Base-by-base conservation (phyloP, 768 basidiomycete species). In the Collybia sp. region DNA sequence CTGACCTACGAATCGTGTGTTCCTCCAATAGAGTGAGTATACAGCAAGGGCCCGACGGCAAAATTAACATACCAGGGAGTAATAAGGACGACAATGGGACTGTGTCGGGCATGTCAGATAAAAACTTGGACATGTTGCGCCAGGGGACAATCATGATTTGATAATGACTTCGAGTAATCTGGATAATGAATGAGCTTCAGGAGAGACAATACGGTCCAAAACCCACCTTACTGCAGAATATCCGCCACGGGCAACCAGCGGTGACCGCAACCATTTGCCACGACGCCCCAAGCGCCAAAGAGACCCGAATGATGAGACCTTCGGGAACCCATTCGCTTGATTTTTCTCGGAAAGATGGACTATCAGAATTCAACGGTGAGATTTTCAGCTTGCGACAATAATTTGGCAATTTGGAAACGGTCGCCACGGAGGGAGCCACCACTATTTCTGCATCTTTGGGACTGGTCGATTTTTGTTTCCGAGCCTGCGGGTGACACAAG, bases 41-140 rank as follows among this genome's bases (percentile, higher is more conserved):
- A 31, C 51, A 51, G 48, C 19, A 51, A 41, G 44, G 48, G 53
- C 43, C 47, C 38, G 12, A 56, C 54, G 13, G 47, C 50, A 12
- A 51, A 48, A 44, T 32, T 9, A 50, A 76, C 68, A 52, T 63
- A 76, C 90, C 93, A 45, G 92, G 91, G 30, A 95, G 73, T 48
- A 80, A 63, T n/a, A 93, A 58, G 16, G 84, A 83, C 8, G 88
- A 89, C 20, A 95, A 65, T 6, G 83, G 75, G 0, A 78, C 65
- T 2, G 66, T 58, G 60, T 93, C 84, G 2, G 90, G 84, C 40
- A 95, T 68, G 30, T 76, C 67, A 10, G 75, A 67, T 41, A 77
- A 49, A 49, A 73, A 93, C 2, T 77, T 73, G 5, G 76, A 67
- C 43, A 82, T 58, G 45, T 80, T 68, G 46, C 90, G 72, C 37